Evolutionary conservation across 768 basidiomycete genomes (phyloP).

Genomic region (Serendipita indica): DNA sequence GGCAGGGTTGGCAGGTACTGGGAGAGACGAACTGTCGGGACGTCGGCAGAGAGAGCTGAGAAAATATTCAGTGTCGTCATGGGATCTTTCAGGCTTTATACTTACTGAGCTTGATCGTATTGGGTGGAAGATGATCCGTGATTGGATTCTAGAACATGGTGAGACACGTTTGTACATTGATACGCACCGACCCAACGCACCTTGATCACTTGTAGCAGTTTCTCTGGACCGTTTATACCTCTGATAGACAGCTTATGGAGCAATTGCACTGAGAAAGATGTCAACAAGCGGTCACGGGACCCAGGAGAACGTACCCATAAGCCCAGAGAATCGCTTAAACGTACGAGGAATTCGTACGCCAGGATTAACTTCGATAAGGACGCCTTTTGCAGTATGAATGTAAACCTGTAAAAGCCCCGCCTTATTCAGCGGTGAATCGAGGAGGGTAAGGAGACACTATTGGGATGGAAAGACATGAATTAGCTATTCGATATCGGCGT

Average conservation of each 20-base stretch:
- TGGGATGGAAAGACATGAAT: not conserved
- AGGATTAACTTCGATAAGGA: constrained; percentile 96
- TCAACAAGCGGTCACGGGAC: not conserved
- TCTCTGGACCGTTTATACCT: constrained; percentile 92
- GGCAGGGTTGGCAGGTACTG: constrained; percentile 75
- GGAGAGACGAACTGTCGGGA: constrained; percentile 65
- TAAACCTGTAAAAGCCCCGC: constrained; percentile 93
- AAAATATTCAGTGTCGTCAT: not conserved
- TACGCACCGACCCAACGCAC: constrained; percentile 26
- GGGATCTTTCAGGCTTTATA: constrained; percentile 15
- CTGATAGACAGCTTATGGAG: constrained; percentile 91
- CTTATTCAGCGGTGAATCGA: constrained; percentile 97
- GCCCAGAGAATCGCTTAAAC: constrained; percentile 94
- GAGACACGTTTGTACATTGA: constrained; percentile 5
- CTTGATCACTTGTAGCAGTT: constrained; percentile 92
- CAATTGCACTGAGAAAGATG: constrained; percentile 61
- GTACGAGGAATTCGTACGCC: constrained; percentile 95
- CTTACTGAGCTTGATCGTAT: constrained; percentile 91
- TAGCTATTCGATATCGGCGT: constrained; percentile 8
- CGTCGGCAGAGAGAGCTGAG: constrained; percentile 81
- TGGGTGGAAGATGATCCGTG: constrained; percentile 82
- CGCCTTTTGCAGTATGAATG: constrained; percentile 92
- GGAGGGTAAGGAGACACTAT: constrained; percentile 89
- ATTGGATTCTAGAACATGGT: constrained; percentile 61
- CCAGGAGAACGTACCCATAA: constrained; percentile 64